Evolutionary conservation across 768 basidiomycete species (phyloP).

Genomic region (Xerocomellus amylosporus): DNA sequence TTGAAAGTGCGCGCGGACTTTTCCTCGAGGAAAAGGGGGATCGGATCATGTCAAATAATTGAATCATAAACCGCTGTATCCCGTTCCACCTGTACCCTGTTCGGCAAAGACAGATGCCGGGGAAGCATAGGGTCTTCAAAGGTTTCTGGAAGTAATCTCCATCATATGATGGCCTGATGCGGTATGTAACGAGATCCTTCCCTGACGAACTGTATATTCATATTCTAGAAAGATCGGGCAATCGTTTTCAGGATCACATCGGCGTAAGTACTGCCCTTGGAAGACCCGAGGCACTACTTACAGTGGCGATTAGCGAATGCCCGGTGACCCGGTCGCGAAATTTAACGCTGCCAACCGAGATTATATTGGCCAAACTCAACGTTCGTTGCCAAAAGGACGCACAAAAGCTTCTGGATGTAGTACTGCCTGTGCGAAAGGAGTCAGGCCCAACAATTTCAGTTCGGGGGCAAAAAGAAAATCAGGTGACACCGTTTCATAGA

Average conservation of each 20-base stretch:
- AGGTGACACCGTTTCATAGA: not conserved
- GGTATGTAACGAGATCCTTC: not conserved
- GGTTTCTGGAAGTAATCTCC: not conserved
- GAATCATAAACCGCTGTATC: not conserved
- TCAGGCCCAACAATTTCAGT: not conserved
- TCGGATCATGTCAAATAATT: slow-evolving; percentile 13
- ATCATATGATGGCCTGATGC: not conserved
- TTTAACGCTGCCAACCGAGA: not conserved
- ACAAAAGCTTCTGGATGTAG: not conserved
- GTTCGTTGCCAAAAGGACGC: not conserved
- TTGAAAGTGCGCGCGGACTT: not conserved
- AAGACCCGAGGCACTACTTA: not conserved
- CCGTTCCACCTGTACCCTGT: not conserved
- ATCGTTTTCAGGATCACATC: not conserved
- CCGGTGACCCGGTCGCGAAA: not conserved
- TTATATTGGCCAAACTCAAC: not conserved
- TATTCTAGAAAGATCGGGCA: slow-evolving; percentile 2
- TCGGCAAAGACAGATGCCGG: not conserved
- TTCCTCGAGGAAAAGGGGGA: not conserved
- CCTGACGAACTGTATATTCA: not conserved
- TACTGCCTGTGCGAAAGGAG: not conserved
- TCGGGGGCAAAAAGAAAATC: not conserved
- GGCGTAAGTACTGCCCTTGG: not conserved
- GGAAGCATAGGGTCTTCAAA: not conserved
- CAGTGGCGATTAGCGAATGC: not conserved